phyloP scores from a whole-genome alignment of 2,329 filamentous ascomycete species.

The Colletotrichum sojae region DNA sequence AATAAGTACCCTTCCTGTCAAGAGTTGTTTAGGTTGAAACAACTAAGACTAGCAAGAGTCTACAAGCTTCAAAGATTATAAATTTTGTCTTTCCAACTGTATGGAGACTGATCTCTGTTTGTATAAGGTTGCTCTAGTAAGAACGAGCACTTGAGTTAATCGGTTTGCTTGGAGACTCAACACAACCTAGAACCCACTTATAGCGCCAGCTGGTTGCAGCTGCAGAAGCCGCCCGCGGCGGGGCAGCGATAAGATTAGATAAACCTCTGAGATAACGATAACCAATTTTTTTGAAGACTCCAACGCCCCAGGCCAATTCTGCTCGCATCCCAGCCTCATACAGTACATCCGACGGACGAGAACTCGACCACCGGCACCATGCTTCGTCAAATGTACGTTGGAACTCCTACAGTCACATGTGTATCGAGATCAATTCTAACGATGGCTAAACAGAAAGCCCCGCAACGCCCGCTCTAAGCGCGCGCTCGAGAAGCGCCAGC shows the following conservation, averaged over 20 bases:
- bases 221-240: neutral
- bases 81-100: no score
- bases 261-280: slow-evolving; percentile 20
- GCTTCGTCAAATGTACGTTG: slow-evolving; percentile 64
- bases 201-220: neutral
- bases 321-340: slow-evolving; percentile 37
- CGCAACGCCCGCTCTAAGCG: slow-evolving; percentile 90
- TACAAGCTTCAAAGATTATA: no score
- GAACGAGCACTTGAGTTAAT: no score
- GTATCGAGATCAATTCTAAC: neutral
- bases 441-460: slow-evolving; percentile 62
- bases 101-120: no score
- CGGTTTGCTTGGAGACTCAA: neutral
- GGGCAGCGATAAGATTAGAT: slow-evolving; percentile 31
- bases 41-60: no score
- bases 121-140: no score
- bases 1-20: no score
- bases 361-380: slow-evolving; percentile 50
- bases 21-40: no score
- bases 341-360: slow-evolving; percentile 36
- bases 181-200: neutral
- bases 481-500: slow-evolving; percentile 91
- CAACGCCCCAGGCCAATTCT: neutral
- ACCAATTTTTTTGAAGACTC: slow-evolving; percentile 39
- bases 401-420: neutral